Evolutionary conservation across 208 protist species (phyloP).

Genomic region (Tetramitus jugosus): DNA sequence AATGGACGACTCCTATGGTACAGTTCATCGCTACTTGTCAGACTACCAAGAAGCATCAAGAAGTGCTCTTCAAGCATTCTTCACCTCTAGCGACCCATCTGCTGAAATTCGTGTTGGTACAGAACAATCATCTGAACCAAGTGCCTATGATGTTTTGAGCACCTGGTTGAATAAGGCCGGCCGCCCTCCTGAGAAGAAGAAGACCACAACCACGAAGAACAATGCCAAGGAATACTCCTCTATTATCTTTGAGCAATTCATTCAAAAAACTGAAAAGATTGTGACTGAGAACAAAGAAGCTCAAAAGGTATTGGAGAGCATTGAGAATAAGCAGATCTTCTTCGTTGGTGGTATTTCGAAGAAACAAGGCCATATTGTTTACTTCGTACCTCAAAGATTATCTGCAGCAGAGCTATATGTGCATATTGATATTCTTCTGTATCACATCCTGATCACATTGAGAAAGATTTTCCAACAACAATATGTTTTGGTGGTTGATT

Average conservation of each 20-base stretch:
- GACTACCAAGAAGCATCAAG: background rate
- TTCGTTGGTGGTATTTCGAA: background rate
- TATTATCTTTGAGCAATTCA: too few species aligned
- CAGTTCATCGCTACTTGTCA: background rate
- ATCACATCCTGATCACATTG: background rate
- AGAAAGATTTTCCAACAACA: background rate
- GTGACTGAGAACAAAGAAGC: too few species aligned
- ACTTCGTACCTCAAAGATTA: background rate
- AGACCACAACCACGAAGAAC: too few species aligned
- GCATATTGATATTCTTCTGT: background rate
- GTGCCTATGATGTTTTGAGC: background rate
- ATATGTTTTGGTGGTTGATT: background rate
- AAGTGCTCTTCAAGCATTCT: background rate
- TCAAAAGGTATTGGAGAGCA: too few species aligned
- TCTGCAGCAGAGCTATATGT: background rate
- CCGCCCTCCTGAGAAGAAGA: background rate
- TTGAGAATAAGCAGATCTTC: background rate
- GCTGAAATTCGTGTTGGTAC: background rate
- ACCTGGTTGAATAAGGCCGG: background rate
- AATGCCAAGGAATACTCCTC: background rate
- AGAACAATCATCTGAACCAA: background rate
- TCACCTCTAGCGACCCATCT: too few species aligned
- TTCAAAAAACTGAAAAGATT: too few species aligned
- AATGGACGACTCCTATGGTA: background rate
- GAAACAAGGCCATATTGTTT: background rate